Evolutionary conservation across 2,329 filamentous ascomycete genomes (phyloP), one percentile per base, ranked within the genome.

Genomic region (Pseudogymnoascus sp.): DNA sequence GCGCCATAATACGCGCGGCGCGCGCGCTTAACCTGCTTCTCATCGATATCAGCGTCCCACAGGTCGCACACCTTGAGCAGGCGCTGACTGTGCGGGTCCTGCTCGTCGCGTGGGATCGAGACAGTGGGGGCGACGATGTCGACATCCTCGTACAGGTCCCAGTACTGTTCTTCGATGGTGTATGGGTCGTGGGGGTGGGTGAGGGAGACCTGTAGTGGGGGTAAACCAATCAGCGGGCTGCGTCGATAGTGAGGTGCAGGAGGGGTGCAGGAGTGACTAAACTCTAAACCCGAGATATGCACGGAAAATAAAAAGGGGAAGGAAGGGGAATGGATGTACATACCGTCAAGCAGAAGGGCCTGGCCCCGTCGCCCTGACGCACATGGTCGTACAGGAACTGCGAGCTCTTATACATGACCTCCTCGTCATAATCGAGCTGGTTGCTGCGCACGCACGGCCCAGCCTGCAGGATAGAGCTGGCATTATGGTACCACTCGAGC

Each of bases 151-250:
- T 97, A 97, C 67, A 89, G 74, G 71, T 96, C 90, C 92, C 92
- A 97, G 76, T 90, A 96, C 74, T 96, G 90, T 71, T 90, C 84
- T 66, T 92, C 90, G 73, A 97, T 97, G 62, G 91, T 93, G 75
- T 97, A 97, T 0, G 92, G 92, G 70, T 97, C 92, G 72, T 97
- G 92, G 14, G 92, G 92, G 73, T 97, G 92, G 6, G 92, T 97
- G 68, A 97, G 85, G 22, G 92, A 96, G 7, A 96, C 88, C 68
- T 80, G 34, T 16, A 34, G n/a, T 34, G 11, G 9, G 32, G 32
- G 14, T 14, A 14, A 6, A 16, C 35, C 35, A 22, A 18, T 37
- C 35, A 37, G 35, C 35, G 14, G n/a, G 20, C 16, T 20, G 20
- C 12, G 18, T 32, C 20, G 57, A 20, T 58, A 32, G 22, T 35